phyloP scores from a whole-genome alignment of 2,329 filamentous ascomycete genomes.

The Sporothrix humicola region DNA sequence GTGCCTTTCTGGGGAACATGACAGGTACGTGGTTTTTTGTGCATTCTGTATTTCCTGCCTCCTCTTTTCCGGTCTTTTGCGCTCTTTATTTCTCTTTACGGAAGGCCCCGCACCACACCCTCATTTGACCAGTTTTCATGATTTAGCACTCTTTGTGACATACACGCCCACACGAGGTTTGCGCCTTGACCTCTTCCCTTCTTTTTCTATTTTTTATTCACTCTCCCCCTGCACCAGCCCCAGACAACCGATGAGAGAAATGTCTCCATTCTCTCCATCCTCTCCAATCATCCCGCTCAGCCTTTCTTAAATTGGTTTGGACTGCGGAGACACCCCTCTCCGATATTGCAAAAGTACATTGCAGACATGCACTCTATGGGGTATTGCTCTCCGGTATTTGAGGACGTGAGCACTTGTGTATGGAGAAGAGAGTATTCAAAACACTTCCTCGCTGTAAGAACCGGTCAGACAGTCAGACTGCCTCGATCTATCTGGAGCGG shows the following conservation, averaged over 20 bases:
- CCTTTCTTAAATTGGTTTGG: neutral
- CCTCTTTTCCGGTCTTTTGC: no score
- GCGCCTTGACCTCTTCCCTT: neutral
- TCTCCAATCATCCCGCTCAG: neutral
- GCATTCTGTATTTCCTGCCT: no score
- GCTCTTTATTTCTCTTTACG: neutral
- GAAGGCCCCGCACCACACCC: constrained; percentile 6
- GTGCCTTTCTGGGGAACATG: neutral
- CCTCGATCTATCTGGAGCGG: no score
- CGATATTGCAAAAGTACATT: neutral
- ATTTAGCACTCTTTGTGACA: neutral
- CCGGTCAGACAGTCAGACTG: no score
- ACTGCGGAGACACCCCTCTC: neutral
- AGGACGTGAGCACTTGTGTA: no score
- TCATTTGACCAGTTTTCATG: neutral
- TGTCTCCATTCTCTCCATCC: no score
- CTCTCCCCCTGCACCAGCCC: neutral
- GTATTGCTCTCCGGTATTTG: no score
- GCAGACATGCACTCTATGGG: no score
- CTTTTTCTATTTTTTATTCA: neutral
- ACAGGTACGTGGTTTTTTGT: neutral
- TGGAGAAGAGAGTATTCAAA: no score
- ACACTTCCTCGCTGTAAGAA: no score
- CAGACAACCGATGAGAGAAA: neutral
- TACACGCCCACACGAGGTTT: neutral